Conservation (phyloP, 2,329 filamentous ascomycete species). For the Neurospora sp. region DNA sequence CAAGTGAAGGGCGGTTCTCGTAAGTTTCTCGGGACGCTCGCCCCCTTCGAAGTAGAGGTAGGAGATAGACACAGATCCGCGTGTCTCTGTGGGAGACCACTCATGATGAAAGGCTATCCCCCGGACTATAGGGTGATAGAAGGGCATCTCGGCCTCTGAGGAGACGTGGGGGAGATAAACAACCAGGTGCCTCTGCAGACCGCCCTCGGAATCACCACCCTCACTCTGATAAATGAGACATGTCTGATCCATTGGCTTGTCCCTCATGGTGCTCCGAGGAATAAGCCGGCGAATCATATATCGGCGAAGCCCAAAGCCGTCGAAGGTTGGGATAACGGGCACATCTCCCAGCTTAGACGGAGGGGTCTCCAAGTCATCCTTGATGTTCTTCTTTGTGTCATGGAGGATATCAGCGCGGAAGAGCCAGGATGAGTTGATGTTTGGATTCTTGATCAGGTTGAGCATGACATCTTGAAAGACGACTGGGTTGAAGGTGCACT, state of each 20-base stretch:
- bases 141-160: conserved; percentile 57
- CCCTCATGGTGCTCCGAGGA: conserved; percentile 69
- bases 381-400: conserved; percentile 31
- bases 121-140: conserved; percentile 74
- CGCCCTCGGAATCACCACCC: conserved; percentile 12
- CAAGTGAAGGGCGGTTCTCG: conserved; percentile 58
- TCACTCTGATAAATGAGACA: conserved; percentile 54
- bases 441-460: conserved; percentile 69
- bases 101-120: conserved; percentile 68
- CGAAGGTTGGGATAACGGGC: conserved; percentile 34
- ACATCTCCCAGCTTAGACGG: conserved; percentile 2
- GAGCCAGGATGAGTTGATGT: conserved; percentile 67
- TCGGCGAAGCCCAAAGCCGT: conserved; percentile 39
- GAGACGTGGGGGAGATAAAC: conserved; percentile 69
- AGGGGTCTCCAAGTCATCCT: neutral
- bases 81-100: conserved; percentile 35
- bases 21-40: conserved; percentile 37
- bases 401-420: conserved; percentile 68
- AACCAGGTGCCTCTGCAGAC: conserved; percentile 42
- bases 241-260: conserved; percentile 69
- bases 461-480: conserved; percentile 59
- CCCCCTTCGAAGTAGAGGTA: conserved; percentile 41
- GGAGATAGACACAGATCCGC: conserved; percentile 48
- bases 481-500: conserved; percentile 51
- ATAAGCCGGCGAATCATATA: conserved; percentile 68